These are phyloP conservation scores for Epipyxis sp. DNA, from an alignment of 108 stramenopile genomes.

Conservation along the genomic window DNA sequence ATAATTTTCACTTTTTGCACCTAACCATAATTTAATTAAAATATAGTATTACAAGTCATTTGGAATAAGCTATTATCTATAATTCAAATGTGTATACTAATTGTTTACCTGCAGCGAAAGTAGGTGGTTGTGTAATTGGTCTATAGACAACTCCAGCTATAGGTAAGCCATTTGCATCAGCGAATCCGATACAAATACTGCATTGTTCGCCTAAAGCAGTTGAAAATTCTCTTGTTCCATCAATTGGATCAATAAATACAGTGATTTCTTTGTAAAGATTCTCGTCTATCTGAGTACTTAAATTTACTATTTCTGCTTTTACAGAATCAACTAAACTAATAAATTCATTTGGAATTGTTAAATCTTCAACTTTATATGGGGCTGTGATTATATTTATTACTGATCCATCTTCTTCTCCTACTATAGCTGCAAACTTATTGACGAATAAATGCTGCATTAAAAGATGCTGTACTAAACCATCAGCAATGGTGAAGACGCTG, in stretches of 20 bases:
- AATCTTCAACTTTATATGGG: slow-evolving; percentile 45
- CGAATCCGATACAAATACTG: slow-evolving; percentile 67
- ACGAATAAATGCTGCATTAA: slow-evolving; percentile 46
- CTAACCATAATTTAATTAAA: too few species aligned
- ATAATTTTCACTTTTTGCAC: too few species aligned
- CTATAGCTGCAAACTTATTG: slow-evolving; percentile 37
- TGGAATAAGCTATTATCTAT: too few species aligned
- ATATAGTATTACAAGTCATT: too few species aligned
- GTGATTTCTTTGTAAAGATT: slow-evolving; percentile 54
- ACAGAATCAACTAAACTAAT: slow-evolving; percentile 6
- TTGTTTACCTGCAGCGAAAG: slow-evolving; percentile 58
- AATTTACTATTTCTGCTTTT: slow-evolving; percentile 22
- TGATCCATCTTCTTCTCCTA: slow-evolving; percentile 43
- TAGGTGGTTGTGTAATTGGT: slow-evolving; percentile 50
- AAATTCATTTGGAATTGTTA: slow-evolving; percentile 38
- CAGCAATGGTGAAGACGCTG: slow-evolving; percentile 62
- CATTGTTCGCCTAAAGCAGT: slow-evolving; percentile 65
- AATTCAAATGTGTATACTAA: too few species aligned
- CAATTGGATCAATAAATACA: slow-evolving; percentile 77
- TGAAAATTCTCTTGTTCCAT: slow-evolving; percentile 73
- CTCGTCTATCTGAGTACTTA: slow-evolving; percentile 50
- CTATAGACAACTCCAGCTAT: slow-evolving; percentile 61
- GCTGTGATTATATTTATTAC: slow-evolving; percentile 32
- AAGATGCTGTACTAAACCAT: slow-evolving; percentile 60
- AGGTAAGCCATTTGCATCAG: slow-evolving; percentile 48